Evolutionary conservation across 2,329 filamentous ascomycete species (phyloP), one percentile per base, ranked within the genome.

Genomic region (Aspergillus persii): DNA sequence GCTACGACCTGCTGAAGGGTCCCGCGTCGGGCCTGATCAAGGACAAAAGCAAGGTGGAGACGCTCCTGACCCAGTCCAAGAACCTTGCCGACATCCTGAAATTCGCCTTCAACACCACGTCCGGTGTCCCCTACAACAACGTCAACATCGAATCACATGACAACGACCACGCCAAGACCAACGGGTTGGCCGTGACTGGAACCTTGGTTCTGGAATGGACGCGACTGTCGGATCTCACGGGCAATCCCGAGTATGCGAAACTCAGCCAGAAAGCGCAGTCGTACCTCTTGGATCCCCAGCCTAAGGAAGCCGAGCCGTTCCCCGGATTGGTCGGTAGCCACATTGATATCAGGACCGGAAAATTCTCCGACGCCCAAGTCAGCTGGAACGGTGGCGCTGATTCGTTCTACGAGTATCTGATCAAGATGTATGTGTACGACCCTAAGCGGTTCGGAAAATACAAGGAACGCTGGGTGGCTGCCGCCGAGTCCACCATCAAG

Each of bases 361-460:
- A 79, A 7, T 94, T 96, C 66, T 65, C 83, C 12, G 85, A 94
- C 69, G 83, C 83, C 27, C 69, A 65, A 1, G 91, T 92, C 54
- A 89, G 90, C 49, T 96, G 91, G 91, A 84, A 85, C 44, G 91
- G 89, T 53, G 89, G 89, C 6, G 84, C 84, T 31, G 91, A 96
- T 73, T 91, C 87, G 48, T 96, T 89, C 77, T 96, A 96, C 77
- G 91, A 96, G 76, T 96, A 96, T 69, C 83, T 96, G 33, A 88
- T 96, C 74, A 96, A 96, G 80, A 94, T 95, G 90, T 96, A 88
- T 68, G 75, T 94, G 56, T 96, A 96, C 72, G 89, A 94, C 69
- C 81, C 85, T 0, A 66, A 73, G 5, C 81, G 85, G 3, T 96
- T 90, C 68, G 75, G 69, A 1, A 62, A 74, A 2, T 92, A 94